Evolutionary conservation across 345 rosid species (phyloP).

Genomic region (Populus alba): DNA sequence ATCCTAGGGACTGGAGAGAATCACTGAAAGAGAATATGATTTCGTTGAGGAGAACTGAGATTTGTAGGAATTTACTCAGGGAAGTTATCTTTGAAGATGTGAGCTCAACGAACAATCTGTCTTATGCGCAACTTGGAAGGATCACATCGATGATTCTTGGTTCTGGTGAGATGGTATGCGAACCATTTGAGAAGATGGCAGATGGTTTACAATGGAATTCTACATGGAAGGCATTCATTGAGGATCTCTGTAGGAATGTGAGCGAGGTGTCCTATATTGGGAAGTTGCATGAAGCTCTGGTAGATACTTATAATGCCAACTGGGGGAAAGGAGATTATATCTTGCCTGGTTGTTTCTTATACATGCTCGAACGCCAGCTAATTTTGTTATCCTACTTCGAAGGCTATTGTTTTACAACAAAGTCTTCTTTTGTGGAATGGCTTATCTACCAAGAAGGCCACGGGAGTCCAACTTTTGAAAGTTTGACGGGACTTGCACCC

Average conservation of each 20-base stretch:
- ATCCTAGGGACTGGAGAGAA: slow-evolving; percentile 38
- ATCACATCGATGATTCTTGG: slow-evolving; percentile 42
- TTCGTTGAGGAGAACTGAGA: slow-evolving; percentile 33
- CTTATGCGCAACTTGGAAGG: slow-evolving; percentile 42
- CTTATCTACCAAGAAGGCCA: slow-evolving; percentile 29
- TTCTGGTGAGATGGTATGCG: slow-evolving; percentile 16
- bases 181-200: slow-evolving; percentile 4
- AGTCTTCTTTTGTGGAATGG: slow-evolving; percentile 44
- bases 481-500: neutral
- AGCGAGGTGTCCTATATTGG: neutral
- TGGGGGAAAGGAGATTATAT: slow-evolving; percentile 37
- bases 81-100: slow-evolving; percentile 16
- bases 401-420: slow-evolving; percentile 18
- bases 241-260: slow-evolving; percentile 1
- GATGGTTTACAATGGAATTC: slow-evolving; percentile 9
- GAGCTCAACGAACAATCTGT: slow-evolving; percentile 6
- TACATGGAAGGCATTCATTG: slow-evolving; percentile 38
- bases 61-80: slow-evolving; percentile 12
- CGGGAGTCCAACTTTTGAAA: neutral
- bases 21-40: slow-evolving; percentile 29
- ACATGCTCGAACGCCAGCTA: slow-evolving; percentile 41
- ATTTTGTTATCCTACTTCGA: slow-evolving; percentile 16
- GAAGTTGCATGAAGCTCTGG: slow-evolving; percentile 32
- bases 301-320: slow-evolving; percentile 29
- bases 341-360: slow-evolving; percentile 42